Evolutionary conservation across 2,329 filamentous ascomycete species (phyloP).

Genomic region (Ploettnerulaceae sp.): DNA sequence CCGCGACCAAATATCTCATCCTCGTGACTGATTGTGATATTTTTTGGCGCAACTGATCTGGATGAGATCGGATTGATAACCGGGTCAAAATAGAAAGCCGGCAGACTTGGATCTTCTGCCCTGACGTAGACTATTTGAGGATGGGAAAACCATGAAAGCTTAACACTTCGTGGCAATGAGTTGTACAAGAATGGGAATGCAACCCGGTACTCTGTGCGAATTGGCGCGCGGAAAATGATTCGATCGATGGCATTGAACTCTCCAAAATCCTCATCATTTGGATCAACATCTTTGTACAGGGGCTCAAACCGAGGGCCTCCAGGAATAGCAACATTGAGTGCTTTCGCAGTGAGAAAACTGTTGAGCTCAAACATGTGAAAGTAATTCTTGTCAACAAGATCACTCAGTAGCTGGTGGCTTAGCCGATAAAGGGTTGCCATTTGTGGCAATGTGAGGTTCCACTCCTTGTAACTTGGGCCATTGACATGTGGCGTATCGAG

Average conservation of each 20-base stretch:
- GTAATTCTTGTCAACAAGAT: slow-evolving; percentile 94
- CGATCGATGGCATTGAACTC: slow-evolving; percentile 99
- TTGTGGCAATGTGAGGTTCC: slow-evolving; percentile 89
- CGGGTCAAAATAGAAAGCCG: slow-evolving; percentile 97
- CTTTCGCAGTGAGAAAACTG: slow-evolving; percentile 93
- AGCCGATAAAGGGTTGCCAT: slow-evolving; percentile 95
- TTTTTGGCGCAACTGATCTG: slow-evolving; percentile 87
- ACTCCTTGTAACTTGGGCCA: slow-evolving; percentile 91
- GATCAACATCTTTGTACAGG: slow-evolving; percentile 96
- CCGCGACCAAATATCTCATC: slow-evolving; percentile 86
- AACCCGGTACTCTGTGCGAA: slow-evolving; percentile 92
- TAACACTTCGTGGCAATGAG: slow-evolving; percentile 88
- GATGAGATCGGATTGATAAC: slow-evolving; percentile 97
- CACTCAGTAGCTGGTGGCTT: slow-evolving; percentile 84
- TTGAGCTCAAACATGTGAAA: slow-evolving; percentile 96
- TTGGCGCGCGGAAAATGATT: slow-evolving; percentile 94
- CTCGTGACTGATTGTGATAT: slow-evolving; percentile 86
- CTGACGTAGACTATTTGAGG: slow-evolving; percentile 89
- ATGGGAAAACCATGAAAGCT: slow-evolving; percentile 88
- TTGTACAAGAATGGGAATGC: slow-evolving; percentile 96
- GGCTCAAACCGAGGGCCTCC: slow-evolving; percentile 96
- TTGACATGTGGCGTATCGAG: slow-evolving; percentile 92
- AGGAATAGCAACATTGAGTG: slow-evolving; percentile 94
- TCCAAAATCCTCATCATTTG: slow-evolving; percentile 97
- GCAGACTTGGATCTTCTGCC: slow-evolving; percentile 81